Base-by-base conservation (phyloP, 345 rosid species). In the Gossypium sturtianum region DNA sequence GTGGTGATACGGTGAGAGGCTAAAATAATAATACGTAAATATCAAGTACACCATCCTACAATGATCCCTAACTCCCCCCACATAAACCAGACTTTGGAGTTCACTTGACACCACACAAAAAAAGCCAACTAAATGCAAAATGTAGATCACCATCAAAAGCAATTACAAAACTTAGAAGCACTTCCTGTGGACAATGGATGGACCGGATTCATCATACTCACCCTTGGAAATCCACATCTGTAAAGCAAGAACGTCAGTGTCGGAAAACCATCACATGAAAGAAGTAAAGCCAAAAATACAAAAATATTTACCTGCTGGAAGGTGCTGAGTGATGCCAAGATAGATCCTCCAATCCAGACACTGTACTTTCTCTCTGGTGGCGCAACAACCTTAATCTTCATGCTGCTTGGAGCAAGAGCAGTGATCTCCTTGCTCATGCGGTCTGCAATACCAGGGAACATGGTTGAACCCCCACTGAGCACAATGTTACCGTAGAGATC, bases 301-400 rank as follows among this genome's bases (percentile, higher is more conserved):
- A 7, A 53, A n/a, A 73, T 25, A 57, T 41, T 43, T 12, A 88
- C 89, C 89, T 89, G 93, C 79, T 87, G 93, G 87, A 87, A 89
- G 77, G 91, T 89, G 75, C 93, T 87, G 61, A 89, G 93, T 38
- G 93, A 89, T 78, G 93, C 93, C 77, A 89, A 77, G 78, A 89
- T 89, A 56, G 93, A 89, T 44, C 93, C 93, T 70, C 93, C 93
- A 4, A 87, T 89, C 91, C 93, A 89, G 54, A 89, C 93, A 84
- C 88, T 87, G 66, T 75, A 75, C 77, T 75, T 75, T 29, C 77
- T 75, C 77, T 75, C 77, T 7, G 77, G 77, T 15, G 77, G 77
- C 10, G 77, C 77, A 41, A 75, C 77, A 7, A 66, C 77, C 72
- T 75, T 75, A 45, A 75, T 75, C 77, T 75, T 75, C 77, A 75